A percentile compares a stretch with the other conserved stretches of the same genome.
phyloP scores from a whole-genome alignment of 2,329 filamentous ascomycete species.

The Sarocladium oryzae region DNA sequence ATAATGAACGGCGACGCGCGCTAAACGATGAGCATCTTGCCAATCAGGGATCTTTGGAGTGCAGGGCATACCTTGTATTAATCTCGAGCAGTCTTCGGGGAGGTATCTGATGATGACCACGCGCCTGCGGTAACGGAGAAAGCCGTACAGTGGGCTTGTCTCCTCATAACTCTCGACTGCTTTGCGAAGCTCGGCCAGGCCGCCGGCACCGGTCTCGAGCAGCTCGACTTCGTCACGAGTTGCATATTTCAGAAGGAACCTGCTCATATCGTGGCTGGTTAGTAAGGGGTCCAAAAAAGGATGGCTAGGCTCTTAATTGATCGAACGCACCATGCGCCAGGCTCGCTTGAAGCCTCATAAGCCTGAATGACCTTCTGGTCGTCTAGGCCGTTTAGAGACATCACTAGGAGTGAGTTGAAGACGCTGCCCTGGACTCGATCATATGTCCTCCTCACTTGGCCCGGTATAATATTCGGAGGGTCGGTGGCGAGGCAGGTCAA shows the following conservation, averaged over 20 bases:
- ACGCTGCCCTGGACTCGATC: background rate
- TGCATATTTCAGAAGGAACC: constrained; percentile 91
- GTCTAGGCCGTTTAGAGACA: constrained; percentile 97
- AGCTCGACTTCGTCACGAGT: constrained; percentile 83
- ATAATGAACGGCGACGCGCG: constrained; percentile 72
- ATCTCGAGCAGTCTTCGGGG: constrained; percentile 80
- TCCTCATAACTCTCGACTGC: constrained; percentile 75
- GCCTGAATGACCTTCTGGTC: constrained; percentile 74
- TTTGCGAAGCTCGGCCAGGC: constrained; percentile 76
- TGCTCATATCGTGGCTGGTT: constrained; percentile 29
- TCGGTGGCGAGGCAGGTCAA: background rate
- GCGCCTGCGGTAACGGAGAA: constrained; percentile 80
- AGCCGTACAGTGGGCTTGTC: constrained; percentile 82
- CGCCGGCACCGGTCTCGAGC: constrained; percentile 68
- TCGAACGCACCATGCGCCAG: constrained; percentile 82
- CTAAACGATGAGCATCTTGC: constrained; percentile 36
- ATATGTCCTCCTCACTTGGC: background rate
- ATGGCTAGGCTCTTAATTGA: background rate
- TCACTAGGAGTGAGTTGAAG: background rate
- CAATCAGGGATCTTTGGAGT: constrained; percentile 7
- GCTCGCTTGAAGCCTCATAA: constrained; percentile 74
- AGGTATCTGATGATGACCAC: constrained; percentile 91
- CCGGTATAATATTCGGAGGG: background rate
- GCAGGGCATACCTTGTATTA: constrained; percentile 72
- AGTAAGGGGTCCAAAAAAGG: background rate